Evolutionary conservation across 352 stramenopile genomes (phyloP).

Genomic region (Phytophthora parvispora): DNA sequence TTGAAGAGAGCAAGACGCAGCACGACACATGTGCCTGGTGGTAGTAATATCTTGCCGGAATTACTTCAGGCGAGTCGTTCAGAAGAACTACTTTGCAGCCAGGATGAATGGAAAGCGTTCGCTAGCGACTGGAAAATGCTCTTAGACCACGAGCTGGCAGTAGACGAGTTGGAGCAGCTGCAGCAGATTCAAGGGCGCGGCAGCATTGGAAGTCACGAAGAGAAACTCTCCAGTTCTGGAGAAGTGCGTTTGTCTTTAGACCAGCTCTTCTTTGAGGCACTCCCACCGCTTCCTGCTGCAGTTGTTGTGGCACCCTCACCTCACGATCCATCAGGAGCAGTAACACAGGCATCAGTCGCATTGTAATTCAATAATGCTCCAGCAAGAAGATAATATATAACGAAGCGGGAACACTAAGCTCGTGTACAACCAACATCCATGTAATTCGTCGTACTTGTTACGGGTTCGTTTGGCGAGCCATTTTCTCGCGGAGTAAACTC

Average conservation of each 20-base stretch:
- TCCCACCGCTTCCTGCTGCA: conserved; percentile 39
- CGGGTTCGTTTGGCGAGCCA: conserved; percentile 21
- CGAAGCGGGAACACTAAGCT: neutral
- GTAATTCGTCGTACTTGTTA: neutral
- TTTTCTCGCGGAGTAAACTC: conserved; percentile 68
- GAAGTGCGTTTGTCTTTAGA: conserved; percentile 21
- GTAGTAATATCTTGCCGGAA: conserved; percentile 21
- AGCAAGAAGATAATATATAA: neutral
- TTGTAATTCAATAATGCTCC: conserved; percentile 11
- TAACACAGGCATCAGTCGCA: conserved; percentile 34
- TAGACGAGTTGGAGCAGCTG: conserved; percentile 67
- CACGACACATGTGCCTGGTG: neutral
- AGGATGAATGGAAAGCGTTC: conserved; percentile 66
- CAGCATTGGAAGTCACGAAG: conserved; percentile 13
- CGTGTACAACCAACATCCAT: neutral
- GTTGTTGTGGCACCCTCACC: conserved; percentile 32
- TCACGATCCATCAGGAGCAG: conserved; percentile 28
- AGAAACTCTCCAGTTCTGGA: conserved; percentile 10
- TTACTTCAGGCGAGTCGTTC: conserved; percentile 30
- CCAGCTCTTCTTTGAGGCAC: conserved; percentile 44
- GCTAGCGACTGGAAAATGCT: conserved; percentile 65
- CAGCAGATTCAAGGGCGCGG: conserved; percentile 26
- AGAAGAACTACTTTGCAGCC: conserved; percentile 63
- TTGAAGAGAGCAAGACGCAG: conserved; percentile 37
- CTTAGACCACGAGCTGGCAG: conserved; percentile 61